phyloP scores from a whole-genome alignment of 2,329 filamentous ascomycete species.

The Cryphonectria naterciae region DNA sequence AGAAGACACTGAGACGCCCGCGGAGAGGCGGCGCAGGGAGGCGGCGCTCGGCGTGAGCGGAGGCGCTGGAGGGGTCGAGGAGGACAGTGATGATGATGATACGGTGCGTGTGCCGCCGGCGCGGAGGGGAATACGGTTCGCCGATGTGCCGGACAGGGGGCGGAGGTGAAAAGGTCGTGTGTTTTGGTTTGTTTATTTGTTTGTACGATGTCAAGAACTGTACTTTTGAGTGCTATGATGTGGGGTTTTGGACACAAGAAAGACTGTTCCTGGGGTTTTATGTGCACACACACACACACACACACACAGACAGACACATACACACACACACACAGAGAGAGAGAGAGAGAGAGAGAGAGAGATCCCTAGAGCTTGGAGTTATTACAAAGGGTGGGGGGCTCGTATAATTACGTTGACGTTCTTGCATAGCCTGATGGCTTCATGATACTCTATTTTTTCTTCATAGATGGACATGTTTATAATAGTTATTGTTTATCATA shows the following conservation, averaged over 20 bases:
- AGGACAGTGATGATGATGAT: slow-evolving; percentile 62
- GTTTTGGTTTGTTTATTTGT: neutral
- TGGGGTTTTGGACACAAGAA: neutral
- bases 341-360: neutral
- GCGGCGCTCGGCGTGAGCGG: slow-evolving; percentile 68
- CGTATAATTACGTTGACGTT: neutral
- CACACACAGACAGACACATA: no score
- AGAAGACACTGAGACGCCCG: slow-evolving; percentile 69
- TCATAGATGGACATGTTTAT: neutral
- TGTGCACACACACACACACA: neutral
- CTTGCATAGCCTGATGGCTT: slow-evolving; percentile 1
- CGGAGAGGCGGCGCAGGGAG: slow-evolving; percentile 73
- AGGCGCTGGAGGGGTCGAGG: slow-evolving; percentile 42
- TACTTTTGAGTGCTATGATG: neutral
- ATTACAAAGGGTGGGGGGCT: neutral
- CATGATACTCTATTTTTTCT: neutral
- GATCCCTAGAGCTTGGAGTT: neutral
- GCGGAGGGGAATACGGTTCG: slow-evolving; percentile 64
- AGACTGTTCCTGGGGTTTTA: neutral
- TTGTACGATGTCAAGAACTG: neutral
- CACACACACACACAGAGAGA: neutral
- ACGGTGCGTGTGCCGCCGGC: slow-evolving; percentile 55
- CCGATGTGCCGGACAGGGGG: slow-evolving; percentile 46
- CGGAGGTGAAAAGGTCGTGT: slow-evolving; percentile 23
- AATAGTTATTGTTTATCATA: neutral